phyloP scores from a whole-genome alignment of 2,329 filamentous ascomycete genomes.

The Sporothrix mexicana region DNA sequence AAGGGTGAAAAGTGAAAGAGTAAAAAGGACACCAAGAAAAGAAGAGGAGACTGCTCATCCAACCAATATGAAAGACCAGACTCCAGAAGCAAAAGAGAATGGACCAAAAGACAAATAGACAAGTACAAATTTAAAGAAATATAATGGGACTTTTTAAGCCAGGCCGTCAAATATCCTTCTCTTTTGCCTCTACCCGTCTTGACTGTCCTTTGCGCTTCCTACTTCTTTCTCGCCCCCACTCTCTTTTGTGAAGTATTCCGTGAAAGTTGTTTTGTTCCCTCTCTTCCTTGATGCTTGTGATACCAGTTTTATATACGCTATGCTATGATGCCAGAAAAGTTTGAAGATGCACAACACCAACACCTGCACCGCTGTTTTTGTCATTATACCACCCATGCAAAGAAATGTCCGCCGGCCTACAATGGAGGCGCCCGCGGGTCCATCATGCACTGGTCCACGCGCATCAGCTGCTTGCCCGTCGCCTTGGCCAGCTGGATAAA shows the following conservation, averaged over 20 bases:
- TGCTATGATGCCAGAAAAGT: conserved; percentile 6
- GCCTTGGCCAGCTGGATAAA: conserved; percentile 69
- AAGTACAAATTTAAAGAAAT: neutral
- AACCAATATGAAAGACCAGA: conserved; percentile 11
- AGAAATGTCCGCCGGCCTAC: neutral
- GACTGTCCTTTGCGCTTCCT: neutral
- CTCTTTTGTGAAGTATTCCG: neutral
- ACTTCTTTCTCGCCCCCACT: neutral
- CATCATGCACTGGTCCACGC: conserved; percentile 48
- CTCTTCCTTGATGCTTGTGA: neutral
- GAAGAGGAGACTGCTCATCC: neutral
- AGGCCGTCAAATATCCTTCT: neutral
- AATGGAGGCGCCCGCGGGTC: conserved; percentile 46
- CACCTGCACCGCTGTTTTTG: neutral
- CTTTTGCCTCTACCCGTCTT: neutral
- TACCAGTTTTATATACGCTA: conserved; percentile 2
- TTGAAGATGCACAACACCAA: conserved; percentile 6
- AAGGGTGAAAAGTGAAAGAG: neutral
- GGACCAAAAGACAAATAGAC: neutral
- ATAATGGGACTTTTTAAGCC: neutral
- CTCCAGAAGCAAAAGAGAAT: neutral
- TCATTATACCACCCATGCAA: neutral
- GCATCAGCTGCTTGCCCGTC: conserved; percentile 61
- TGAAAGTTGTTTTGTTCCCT: neutral
- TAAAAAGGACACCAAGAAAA: neutral